Evolutionary conservation across 2,329 filamentous ascomycete species (phyloP).

Genomic region (Neopestalotiopsis clavispora): DNA sequence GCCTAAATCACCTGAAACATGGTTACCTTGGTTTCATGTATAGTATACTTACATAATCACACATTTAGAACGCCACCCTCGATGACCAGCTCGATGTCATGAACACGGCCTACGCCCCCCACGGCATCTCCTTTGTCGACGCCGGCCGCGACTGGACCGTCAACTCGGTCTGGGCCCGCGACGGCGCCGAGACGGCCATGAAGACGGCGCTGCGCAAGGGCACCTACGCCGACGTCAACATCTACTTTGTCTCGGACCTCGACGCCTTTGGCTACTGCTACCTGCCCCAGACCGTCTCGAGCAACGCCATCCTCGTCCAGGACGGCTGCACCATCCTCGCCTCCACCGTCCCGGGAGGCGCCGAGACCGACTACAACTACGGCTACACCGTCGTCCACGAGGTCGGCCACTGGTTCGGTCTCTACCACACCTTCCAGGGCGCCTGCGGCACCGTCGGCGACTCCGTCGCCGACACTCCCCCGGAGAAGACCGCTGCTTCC

Average conservation of each 20-base stretch:
- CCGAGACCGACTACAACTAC: constrained; percentile 31
- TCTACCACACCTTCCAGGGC: constrained; percentile 53
- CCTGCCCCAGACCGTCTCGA: constrained; percentile 43
- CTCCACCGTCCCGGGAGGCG: constrained; percentile 43
- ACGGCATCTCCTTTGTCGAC: constrained; percentile 50
- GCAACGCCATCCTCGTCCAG: constrained; percentile 42
- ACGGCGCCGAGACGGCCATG: constrained; percentile 46
- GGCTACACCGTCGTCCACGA: constrained; percentile 40
- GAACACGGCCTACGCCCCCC: constrained; percentile 48
- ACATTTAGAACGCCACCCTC: constrained; percentile 38
- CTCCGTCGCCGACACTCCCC: constrained; percentile 45
- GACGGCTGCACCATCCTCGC: constrained; percentile 46
- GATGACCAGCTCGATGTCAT: constrained; percentile 48
- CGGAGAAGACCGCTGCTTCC: constrained; percentile 39
- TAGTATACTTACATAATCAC: background rate
- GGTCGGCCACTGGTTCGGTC: constrained; percentile 54
- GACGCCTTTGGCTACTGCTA: constrained; percentile 50
- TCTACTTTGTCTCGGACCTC: constrained; percentile 49
- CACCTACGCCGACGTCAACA: constrained; percentile 49
- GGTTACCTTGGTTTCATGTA: too few species aligned
- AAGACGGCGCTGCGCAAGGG: constrained; percentile 51
- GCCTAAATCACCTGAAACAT: too few species aligned
- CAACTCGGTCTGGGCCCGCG: constrained; percentile 51
- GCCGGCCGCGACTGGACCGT: constrained; percentile 49
- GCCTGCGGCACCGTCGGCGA: constrained; percentile 44